Percentiles rank a stretch among this genome's conserved stretches.
phyloP scores from a whole-genome alignment of 2,329 filamentous ascomycete species.

The Pseudovirgaria hyperparasitica region DNA sequence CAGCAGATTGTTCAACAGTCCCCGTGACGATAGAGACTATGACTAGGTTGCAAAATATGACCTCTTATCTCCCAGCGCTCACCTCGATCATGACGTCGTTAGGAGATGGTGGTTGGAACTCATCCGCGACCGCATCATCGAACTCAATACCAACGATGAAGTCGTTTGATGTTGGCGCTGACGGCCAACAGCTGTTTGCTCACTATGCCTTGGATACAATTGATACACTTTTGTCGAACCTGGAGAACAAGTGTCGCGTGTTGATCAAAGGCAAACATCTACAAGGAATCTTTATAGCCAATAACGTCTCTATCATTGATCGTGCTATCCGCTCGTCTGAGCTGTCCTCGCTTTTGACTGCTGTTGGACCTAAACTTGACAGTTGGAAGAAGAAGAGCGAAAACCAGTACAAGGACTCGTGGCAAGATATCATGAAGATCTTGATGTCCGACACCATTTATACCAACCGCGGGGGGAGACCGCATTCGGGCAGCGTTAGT shows the following conservation, averaged over 20 bases:
- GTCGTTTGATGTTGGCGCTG: conserved; percentile 77
- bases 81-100: conserved; percentile 84
- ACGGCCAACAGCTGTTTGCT: conserved; percentile 76
- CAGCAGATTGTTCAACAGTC: conserved; percentile 64
- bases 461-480: conserved; percentile 62
- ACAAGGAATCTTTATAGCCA: conserved; percentile 81
- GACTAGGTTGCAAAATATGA: conserved; percentile 74
- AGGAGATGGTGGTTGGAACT: conserved; percentile 78
- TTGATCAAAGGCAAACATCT: conserved; percentile 62
- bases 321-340: conserved; percentile 75
- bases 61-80: conserved; percentile 72
- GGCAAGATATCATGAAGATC: conserved; percentile 74
- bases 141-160: conserved; percentile 58
- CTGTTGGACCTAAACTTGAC: conserved; percentile 57
- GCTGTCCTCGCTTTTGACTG: conserved; percentile 54
- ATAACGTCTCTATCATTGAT: conserved; percentile 73
- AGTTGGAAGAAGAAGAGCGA: conserved; percentile 80
- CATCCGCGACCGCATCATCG: conserved; percentile 39
- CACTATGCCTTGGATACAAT: conserved; percentile 86
- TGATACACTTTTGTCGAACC: conserved; percentile 60
- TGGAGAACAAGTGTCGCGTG: conserved; percentile 61
- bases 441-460: conserved; percentile 82
- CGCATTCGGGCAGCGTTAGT: conserved; percentile 51
- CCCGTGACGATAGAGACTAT: conserved; percentile 75
- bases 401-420: conserved; percentile 69